Base-by-base conservation (phyloP, 1,284 basidiomycete species). In the Malassezia japonica region DNA sequence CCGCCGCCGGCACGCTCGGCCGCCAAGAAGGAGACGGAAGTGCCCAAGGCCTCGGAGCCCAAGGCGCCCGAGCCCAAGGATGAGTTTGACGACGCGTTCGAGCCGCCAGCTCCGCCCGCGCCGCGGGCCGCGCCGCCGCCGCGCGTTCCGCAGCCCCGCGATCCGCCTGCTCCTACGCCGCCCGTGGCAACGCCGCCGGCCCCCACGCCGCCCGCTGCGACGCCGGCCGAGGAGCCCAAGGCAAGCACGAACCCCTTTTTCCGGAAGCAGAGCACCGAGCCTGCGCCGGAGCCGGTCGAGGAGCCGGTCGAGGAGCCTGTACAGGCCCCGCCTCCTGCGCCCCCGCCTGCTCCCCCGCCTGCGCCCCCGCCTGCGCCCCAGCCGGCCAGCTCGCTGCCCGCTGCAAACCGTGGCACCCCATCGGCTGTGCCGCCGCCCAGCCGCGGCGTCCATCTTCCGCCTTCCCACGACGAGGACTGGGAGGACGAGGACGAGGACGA, bases 401-500 rank as follows among this genome's bases (percentile, higher is more conserved):
- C 46, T 33, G 46, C 37, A 6, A 27, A 40, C 9, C 37, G 39
- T 8, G 45, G 13, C 12, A 4, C 33, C 18, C 42, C 52, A 2
- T 20, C 39, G 29, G 23, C 44, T 7, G n/a, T n/a, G n/a, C 24
- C 49, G 13, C 13, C 8, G n/a, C 13, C 28, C 8, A 28, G 28
- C 21, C 8, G 25, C 12, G 21, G 21, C 13, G 44, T 67, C 23
- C 50, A 64, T 34, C 54, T 62, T 8, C 59, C 65, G 16, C 65
- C 65, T 10, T 59, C 63, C 44, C 57, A 67, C 38, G 60, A 67
- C 25, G 70, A 71, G 34, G 68, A 72, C 32, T 65, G 68, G 55
- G 67, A 70, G 1, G 62, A 70, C 1, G 67, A 71, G 24, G 68
- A 67, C 2, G 63, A 72, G 3, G 70, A 70, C 6, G 67, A 67